Evolutionary conservation across 768 basidiomycete species (phyloP).

Genomic region (Lentinula aciculospora): DNA sequence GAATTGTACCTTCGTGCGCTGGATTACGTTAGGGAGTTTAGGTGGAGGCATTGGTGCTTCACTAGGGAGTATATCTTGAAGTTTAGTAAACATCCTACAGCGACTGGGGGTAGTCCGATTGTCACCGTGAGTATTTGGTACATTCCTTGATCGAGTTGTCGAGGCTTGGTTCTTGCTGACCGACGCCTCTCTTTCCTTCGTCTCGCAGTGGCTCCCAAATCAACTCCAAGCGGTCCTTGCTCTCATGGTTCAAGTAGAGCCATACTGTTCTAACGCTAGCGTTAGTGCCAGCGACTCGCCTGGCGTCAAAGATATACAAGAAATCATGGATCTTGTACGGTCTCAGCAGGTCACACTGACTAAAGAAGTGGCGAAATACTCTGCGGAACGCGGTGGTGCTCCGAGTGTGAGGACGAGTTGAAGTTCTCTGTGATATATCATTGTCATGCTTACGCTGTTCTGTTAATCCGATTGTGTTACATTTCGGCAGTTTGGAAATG

Average conservation of each 20-base stretch:
- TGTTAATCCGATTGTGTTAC: too few species aligned
- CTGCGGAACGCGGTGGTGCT: neutral
- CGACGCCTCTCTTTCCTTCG: neutral
- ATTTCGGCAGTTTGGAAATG: too few species aligned
- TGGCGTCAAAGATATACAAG: neutral
- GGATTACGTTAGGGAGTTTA: slow-evolving; percentile 23
- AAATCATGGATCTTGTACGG: neutral
- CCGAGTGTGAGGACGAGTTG: neutral
- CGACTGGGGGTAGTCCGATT: slow-evolving; percentile 23
- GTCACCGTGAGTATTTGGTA: neutral
- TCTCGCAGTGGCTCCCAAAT: neutral
- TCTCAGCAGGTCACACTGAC: neutral
- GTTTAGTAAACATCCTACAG: slow-evolving; percentile 19
- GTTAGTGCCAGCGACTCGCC: neutral
- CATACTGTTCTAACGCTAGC: neutral
- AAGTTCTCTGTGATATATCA: too few species aligned
- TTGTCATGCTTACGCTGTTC: too few species aligned
- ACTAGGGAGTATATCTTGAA: slow-evolving; percentile 26
- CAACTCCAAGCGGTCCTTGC: neutral
- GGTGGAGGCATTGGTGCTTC: slow-evolving; percentile 28
- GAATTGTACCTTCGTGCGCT: slow-evolving; percentile 18
- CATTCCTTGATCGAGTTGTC: too few species aligned
- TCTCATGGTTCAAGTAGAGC: neutral
- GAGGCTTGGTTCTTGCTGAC: neutral
- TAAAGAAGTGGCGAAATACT: neutral